These are phyloP conservation scores for Scenedesmus sp. DNA, from an alignment of 163 green algal species.

Conservation along the genomic window DNA sequence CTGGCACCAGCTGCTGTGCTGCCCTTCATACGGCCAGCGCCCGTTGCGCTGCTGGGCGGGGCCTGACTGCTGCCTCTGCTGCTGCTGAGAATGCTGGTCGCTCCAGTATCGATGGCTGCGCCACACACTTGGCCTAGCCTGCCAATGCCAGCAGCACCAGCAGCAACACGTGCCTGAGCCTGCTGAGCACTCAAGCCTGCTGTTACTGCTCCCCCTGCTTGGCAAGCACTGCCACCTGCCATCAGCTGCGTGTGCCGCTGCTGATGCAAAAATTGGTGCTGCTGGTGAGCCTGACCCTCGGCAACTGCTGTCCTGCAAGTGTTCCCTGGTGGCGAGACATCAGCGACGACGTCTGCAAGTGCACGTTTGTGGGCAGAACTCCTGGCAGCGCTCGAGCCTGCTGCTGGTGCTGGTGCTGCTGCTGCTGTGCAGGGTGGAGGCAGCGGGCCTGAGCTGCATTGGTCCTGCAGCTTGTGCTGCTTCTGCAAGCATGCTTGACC, in stretches of 20 bases:
- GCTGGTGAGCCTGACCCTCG: background rate
- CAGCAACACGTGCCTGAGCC: background rate
- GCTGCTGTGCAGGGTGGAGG: background rate
- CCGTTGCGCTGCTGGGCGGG: no score
- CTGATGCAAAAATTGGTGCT: background rate
- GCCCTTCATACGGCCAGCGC: background rate
- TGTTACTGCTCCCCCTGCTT: no score
- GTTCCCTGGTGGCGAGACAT: background rate
- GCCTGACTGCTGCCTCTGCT: slow-evolving; percentile 31
- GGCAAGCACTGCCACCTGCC: background rate
- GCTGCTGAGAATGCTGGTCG: background rate
- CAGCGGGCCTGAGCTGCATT: background rate
- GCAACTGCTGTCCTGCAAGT: background rate
- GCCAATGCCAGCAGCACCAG: background rate
- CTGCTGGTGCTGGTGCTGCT: background rate
- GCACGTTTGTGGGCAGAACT: background rate
- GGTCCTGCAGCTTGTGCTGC: background rate
- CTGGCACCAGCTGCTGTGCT: background rate
- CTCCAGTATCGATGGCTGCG: background rate
- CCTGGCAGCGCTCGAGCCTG: background rate
- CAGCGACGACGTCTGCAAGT: background rate
- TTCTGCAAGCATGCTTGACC: background rate
- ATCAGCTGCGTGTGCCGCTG: background rate
- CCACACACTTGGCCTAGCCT: background rate
- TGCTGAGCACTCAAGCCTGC: background rate